These are phyloP conservation scores for Hericium coralloides DNA, from an alignment of 768 basidiomycete species.

Conservation along the genomic window DNA sequence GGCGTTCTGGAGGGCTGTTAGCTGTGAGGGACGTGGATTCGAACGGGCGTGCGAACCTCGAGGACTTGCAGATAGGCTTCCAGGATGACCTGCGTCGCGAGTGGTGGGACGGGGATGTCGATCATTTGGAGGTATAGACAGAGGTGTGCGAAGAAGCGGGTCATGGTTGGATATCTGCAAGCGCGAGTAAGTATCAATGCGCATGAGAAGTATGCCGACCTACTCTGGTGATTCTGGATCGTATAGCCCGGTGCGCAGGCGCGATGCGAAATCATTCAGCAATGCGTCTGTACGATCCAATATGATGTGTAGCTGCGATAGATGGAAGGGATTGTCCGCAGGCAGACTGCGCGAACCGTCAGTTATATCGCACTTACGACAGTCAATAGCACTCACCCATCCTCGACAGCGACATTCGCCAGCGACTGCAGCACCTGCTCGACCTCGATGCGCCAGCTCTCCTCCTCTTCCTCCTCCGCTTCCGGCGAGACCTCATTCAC, in stretches of 20 bases:
- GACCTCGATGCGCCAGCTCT: conserved; percentile 64
- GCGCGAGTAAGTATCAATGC: conserved; percentile 8
- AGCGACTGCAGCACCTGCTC: conserved; percentile 46
- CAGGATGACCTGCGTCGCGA: conserved; percentile 72
- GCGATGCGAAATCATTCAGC: conserved; percentile 57
- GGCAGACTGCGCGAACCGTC: conserved; percentile 31
- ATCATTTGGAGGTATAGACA: conserved; percentile 85
- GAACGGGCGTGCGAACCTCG: conserved; percentile 41
- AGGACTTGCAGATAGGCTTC: conserved; percentile 85
- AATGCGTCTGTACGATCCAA: conserved; percentile 59
- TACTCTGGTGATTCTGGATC: conserved; percentile 46
- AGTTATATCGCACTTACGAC: background rate
- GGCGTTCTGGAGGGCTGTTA: conserved; percentile 40
- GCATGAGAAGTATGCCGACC: conserved; percentile 15
- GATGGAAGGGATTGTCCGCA: conserved; percentile 71
- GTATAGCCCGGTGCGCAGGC: conserved; percentile 44
- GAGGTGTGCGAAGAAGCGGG: conserved; percentile 90
- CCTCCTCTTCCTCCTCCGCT: conserved; percentile 30
- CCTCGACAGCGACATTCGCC: conserved; percentile 46
- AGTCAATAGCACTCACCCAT: conserved; percentile 39
- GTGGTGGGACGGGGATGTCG: conserved; percentile 59
- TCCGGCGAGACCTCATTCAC: conserved; percentile 1
- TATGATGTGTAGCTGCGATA: conserved; percentile 74
- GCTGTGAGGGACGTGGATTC: background rate
- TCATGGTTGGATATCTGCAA: conserved; percentile 61